Evolutionary conservation across 2,329 filamentous ascomycete genomes (phyloP), one percentile per base, ranked within the genome.

Genomic region (Aspergillus sp.): DNA sequence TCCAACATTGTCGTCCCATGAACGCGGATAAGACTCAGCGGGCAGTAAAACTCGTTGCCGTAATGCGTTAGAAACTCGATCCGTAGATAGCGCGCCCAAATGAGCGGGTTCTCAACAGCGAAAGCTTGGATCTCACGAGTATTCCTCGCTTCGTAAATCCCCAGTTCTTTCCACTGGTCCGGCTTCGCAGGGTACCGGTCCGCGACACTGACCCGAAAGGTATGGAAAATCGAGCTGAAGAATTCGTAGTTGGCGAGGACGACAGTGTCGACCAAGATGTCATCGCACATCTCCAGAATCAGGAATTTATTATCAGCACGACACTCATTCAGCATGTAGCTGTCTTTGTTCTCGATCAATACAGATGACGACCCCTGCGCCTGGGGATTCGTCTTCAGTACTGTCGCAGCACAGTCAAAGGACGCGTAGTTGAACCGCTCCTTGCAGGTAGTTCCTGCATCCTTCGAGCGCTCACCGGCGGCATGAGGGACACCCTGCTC

Each of bases 181-280:
- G 85, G 75, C 74, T 97, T 98, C 54, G 95, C 90, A 0, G 95
- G 95, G 74, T 97, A 98, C 56, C 91, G 87, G 76, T 98, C 95
- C 57, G 93, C 96, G 48, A 97, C 93, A 71, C 91, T 96, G 65
- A 98, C 86, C 52, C 90, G 85, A 73, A 99, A 97, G 48, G 88
- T 90, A 53, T 92, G 89, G 66, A 98, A 90, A 84, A 96, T 97
- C 71, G 92, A 97, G 55, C 92, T 96, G 80, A 99, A 99, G 79
- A 99, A 99, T 74, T 99, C 95, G 68, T 96, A 99, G 73, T 99
- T 99, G 61, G 93, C 95, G 54, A 99, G 82, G n/a, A 98, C 95
- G 41, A 99, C 82, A 0, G 95, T 99, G 71, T 99, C 95, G 58
- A 99, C 90, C 45, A 96, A 82, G 45, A 88, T 89, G 64, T 87